These are phyloP conservation scores for Mucor sp. DNA, from an alignment of 371 early-diverging fungal species.

Conservation along the genomic window DNA sequence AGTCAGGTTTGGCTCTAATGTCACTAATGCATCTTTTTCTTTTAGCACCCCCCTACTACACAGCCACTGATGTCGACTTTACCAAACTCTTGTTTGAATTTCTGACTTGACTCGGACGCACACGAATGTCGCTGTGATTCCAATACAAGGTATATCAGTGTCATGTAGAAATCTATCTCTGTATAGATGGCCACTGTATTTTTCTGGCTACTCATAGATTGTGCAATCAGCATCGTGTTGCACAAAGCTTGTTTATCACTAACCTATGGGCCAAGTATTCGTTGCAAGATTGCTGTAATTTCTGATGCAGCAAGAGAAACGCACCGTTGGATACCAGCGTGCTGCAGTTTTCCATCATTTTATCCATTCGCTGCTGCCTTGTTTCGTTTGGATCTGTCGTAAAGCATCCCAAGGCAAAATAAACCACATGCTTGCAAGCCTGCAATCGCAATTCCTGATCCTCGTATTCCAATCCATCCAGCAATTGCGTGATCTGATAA, in stretches of 20 bases:
- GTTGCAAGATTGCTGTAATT: slow-evolving; percentile 31
- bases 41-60: no score
- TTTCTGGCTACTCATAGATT: background rate
- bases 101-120: slow-evolving; percentile 16
- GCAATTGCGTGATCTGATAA: background rate
- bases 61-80: slow-evolving; percentile 2
- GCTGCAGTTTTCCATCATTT: slow-evolving; percentile 37
- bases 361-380: background rate
- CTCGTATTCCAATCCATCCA: background rate
- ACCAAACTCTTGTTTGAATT: slow-evolving; percentile 49
- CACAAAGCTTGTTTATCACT: background rate
- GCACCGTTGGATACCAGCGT: slow-evolving; percentile 47
- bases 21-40: background rate
- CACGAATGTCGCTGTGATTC: slow-evolving; percentile 41
- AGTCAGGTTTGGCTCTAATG: slow-evolving; percentile 27
- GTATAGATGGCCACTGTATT: slow-evolving; percentile 5
- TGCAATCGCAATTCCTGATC: background rate
- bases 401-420: slow-evolving; percentile 3
- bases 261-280: background rate
- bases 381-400: background rate
- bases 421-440: background rate
- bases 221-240: background rate
- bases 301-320: slow-evolving; percentile 45
- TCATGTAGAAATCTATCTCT: slow-evolving; percentile 63
- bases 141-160: slow-evolving; percentile 59